These are phyloP conservation scores for Aureobasidium sp. DNA, from an alignment of 2,329 filamentous ascomycete species.

Conservation along the genomic window DNA sequence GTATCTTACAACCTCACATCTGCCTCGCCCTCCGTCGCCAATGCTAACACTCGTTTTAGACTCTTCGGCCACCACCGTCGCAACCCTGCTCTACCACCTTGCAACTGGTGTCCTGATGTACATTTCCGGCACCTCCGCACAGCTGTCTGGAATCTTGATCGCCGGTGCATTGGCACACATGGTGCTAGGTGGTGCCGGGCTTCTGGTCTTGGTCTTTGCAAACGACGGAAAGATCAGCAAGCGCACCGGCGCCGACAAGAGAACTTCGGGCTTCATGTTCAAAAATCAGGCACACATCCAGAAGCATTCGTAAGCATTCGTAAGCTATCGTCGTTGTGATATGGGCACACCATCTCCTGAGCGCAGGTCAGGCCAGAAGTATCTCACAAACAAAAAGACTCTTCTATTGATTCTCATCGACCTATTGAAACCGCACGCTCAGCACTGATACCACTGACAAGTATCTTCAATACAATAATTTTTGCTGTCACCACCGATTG, in stretches of 20 bases:
- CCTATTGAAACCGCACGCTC: neutral
- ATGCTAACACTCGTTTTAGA: slow-evolving; percentile 20
- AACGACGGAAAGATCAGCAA: slow-evolving; percentile 52
- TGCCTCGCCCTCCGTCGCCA: neutral
- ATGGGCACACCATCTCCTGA: neutral
- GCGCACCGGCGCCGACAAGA: slow-evolving; percentile 58
- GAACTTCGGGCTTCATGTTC: slow-evolving; percentile 58
- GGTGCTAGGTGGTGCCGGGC: slow-evolving; percentile 51
- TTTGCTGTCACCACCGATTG: neutral
- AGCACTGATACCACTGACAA: neutral
- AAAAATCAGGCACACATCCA: slow-evolving; percentile 50
- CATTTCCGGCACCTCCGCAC: slow-evolving; percentile 50
- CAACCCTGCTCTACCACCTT: slow-evolving; percentile 62
- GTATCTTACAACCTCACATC: neutral
- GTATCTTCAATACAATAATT: too few relatives aligned
- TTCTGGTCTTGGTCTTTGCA: slow-evolving; percentile 57
- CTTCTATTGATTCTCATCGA: neutral
- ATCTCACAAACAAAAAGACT: neutral
- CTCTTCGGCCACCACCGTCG: slow-evolving; percentile 56
- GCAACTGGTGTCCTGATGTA: slow-evolving; percentile 58
- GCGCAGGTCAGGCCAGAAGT: neutral
- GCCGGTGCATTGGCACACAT: slow-evolving; percentile 43
- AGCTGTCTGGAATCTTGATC: slow-evolving; percentile 52
- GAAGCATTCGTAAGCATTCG: slow-evolving; percentile 37
- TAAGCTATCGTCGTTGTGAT: neutral